Percentiles rank a stretch among this genome's conserved stretches.
These are phyloP conservation scores for Candida namnaoensis DNA, from an alignment of 805 yeast genomes.

Conservation along the genomic window DNA sequence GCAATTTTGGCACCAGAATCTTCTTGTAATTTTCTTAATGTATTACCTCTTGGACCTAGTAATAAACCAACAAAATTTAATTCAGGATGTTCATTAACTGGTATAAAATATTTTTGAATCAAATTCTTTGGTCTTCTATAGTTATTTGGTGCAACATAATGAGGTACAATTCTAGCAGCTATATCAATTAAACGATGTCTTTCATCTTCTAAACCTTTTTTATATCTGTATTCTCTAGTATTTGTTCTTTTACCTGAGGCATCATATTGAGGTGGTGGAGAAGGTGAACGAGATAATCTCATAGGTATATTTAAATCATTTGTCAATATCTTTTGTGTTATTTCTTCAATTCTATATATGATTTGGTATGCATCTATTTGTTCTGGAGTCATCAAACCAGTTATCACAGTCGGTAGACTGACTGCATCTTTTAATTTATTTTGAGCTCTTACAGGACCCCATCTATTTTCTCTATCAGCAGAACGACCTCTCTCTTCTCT, in stretches of 20 bases:
- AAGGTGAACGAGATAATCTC: slow-evolving; percentile 52
- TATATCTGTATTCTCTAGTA: slow-evolving; percentile 66
- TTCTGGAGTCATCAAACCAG: slow-evolving; percentile 55
- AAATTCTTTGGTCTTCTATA: slow-evolving; percentile 66
- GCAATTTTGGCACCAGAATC: slow-evolving; percentile 86
- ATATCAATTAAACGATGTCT: slow-evolving; percentile 70
- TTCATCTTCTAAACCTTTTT: slow-evolving; percentile 62
- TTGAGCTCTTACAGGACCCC: slow-evolving; percentile 8
- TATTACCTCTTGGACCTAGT: slow-evolving; percentile 94
- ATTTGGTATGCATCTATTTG: slow-evolving; percentile 71
- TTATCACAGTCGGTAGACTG: slow-evolving; percentile 30
- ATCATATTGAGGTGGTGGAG: slow-evolving; percentile 93
- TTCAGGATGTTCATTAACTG: slow-evolving; percentile 80
- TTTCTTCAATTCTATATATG: slow-evolving; percentile 70
- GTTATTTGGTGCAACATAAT: slow-evolving; percentile 72
- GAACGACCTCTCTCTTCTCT: neutral
- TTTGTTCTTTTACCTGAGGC: slow-evolving; percentile 73
- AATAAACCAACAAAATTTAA: slow-evolving; percentile 88
- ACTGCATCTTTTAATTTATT: slow-evolving; percentile 8
- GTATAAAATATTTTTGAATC: slow-evolving; percentile 76
- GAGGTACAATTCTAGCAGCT: slow-evolving; percentile 66
- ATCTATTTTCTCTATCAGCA: neutral
- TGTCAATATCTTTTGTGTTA: slow-evolving; percentile 49
- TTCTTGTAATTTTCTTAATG: slow-evolving; percentile 69
- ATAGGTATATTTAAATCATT: slow-evolving; percentile 40